A percentile compares a stretch with the other conserved stretches of the same genome.
Evolutionary conservation across 1,284 basidiomycete species (phyloP).

Genomic region (Rhodotorula sp.): DNA sequence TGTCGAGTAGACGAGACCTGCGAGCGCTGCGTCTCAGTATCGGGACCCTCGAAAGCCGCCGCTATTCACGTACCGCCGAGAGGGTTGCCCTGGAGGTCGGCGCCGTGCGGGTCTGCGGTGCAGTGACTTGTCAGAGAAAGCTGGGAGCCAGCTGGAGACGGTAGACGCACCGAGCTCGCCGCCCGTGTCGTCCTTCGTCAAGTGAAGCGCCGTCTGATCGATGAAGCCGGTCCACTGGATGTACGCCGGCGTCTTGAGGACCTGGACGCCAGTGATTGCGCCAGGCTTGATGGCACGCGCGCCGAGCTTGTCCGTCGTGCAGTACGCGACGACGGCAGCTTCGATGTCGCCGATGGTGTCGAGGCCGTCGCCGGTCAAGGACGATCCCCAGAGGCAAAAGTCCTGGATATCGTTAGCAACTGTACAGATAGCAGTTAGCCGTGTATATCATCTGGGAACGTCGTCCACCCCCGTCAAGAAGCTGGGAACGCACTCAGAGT

Average conservation of each 20-base stretch:
- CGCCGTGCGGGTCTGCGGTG: constrained; percentile 32
- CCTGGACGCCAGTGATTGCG: constrained; percentile 62
- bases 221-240: constrained; percentile 45
- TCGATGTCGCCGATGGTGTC: constrained; percentile 33
- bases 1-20: constrained; percentile 39
- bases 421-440: background rate
- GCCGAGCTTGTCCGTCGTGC: constrained; percentile 59
- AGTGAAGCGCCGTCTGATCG: constrained; percentile 60
- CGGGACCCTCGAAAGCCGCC: no score
- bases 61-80: constrained; percentile 16
- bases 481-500: constrained; percentile 48
- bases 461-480: no score
- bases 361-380: constrained; percentile 8
- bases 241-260: constrained; percentile 54
- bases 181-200: constrained; percentile 59
- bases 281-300: constrained; percentile 63
- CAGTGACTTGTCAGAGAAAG: background rate
- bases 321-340: constrained; percentile 26
- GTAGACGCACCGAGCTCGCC: constrained; percentile 49
- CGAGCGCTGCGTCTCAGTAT: no score
- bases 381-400: constrained; percentile 32
- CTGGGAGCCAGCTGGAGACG: no score
- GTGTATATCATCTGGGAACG: background rate
- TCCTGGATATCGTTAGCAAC: constrained; percentile 10
- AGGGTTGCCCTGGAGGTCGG: constrained; percentile 23